phyloP scores from a whole-genome alignment of 805 yeast species.

The Candida silvatica region DNA sequence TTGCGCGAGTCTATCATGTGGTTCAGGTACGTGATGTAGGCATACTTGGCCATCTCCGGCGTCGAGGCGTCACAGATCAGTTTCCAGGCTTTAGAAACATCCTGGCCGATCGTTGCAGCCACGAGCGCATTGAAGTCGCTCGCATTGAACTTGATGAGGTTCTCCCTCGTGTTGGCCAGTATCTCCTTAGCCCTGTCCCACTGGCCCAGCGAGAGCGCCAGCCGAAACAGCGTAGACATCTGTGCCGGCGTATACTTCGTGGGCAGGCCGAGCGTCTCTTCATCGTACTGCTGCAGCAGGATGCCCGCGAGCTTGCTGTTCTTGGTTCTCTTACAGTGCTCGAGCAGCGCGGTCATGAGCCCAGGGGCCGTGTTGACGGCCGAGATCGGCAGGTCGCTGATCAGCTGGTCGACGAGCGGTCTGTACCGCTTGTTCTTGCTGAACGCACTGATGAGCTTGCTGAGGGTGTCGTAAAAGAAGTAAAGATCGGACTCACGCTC shows the following conservation, averaged over 20 bases:
- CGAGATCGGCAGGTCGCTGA: conserved; percentile 24
- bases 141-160: conserved; percentile 16
- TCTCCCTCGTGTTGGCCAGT: conserved; percentile 17
- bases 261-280: conserved; percentile 12
- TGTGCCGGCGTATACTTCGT: conserved; percentile 21
- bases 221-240: conserved; percentile 21
- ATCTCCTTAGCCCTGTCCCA: conserved; percentile 22
- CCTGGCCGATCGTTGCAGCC: conserved; percentile 11
- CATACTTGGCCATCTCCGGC: conserved; percentile 16
- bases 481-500: conserved; percentile 21
- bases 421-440: conserved; percentile 23
- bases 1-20: conserved; percentile 17
- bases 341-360: conserved; percentile 23
- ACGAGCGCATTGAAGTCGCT: conserved; percentile 25
- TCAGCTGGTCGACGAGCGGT: conserved; percentile 16
- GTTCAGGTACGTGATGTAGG: conserved; percentile 21
- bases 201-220: conserved; percentile 19
- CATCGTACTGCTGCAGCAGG: conserved; percentile 18
- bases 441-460: conserved; percentile 19
- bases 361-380: conserved; percentile 25
- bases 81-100: conserved; percentile 19
- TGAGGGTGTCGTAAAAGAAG: conserved; percentile 20
- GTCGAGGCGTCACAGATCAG: conserved; percentile 13
- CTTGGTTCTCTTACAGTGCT: conserved; percentile 20
- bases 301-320: conserved; percentile 19